A percentile compares a stretch with the other conserved stretches of the same genome.
phyloP scores from a whole-genome alignment of 2,329 filamentous ascomycete genomes.

The Lachnellula cervina region DNA sequence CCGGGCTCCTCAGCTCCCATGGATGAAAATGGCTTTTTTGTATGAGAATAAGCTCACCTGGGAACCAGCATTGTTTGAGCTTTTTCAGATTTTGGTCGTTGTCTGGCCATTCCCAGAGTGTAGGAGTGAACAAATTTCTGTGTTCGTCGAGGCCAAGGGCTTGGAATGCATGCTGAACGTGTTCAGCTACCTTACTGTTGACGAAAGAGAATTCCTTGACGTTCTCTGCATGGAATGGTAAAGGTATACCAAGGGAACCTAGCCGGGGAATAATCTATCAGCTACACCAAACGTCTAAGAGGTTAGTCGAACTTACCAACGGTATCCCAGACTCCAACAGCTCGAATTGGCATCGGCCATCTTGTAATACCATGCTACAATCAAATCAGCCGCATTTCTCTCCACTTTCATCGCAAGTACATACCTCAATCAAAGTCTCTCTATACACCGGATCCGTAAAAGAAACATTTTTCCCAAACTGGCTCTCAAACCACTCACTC shows the following conservation, averaged over 20 bases:
- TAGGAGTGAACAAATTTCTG: conserved; percentile 35
- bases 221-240: conserved; percentile 16
- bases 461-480: conserved; percentile 11
- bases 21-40: too few relatives aligned
- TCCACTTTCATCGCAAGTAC: background rate
- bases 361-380: conserved; percentile 17
- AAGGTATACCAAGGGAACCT: conserved; percentile 22
- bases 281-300: background rate
- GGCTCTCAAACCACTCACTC: conserved; percentile 18
- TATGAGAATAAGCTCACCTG: too few relatives aligned
- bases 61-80: too few relatives aligned
- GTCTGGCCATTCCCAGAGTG: too few relatives aligned
- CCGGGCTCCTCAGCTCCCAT: too few relatives aligned
- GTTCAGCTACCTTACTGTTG: conserved; percentile 37
- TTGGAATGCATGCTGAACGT: conserved; percentile 45
- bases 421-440: conserved; percentile 18
- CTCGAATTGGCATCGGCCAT: conserved; percentile 34
- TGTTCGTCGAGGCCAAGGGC: conserved; percentile 45
- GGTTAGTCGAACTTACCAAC: conserved; percentile 35
- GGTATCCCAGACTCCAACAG: conserved; percentile 46
- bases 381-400: conserved; percentile 1
- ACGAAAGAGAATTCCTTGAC: conserved; percentile 35
- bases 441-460: conserved; percentile 20
- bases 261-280: background rate
- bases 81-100: too few relatives aligned